Percentiles rank a stretch among this genome's conserved stretches.
Conservation (phyloP, 768 basidiomycete genomes). For the Lactarius vividus region DNA sequence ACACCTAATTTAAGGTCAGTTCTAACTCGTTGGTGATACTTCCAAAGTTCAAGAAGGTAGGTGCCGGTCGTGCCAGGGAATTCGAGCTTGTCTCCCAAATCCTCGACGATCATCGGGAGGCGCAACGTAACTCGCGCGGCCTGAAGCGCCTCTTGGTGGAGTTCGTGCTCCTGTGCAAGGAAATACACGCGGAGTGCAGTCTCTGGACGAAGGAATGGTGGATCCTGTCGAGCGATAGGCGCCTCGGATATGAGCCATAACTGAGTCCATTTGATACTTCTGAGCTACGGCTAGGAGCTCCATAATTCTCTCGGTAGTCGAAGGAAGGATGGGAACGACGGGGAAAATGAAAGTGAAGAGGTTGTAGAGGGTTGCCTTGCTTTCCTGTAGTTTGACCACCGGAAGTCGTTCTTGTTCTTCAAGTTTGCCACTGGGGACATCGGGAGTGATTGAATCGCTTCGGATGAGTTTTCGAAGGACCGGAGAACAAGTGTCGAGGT, state of each 20-base stretch:
- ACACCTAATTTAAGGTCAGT: background rate
- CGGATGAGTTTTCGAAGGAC: background rate
- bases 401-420: background rate
- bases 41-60: slow-evolving; percentile 8
- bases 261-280: slow-evolving; percentile 6
- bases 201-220: background rate
- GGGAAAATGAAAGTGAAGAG: slow-evolving; percentile 20
- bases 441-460: background rate
- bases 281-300: slow-evolving; percentile 9
- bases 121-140: background rate
- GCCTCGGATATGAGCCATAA: background rate
- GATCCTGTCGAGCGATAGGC: background rate
- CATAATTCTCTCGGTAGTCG: background rate
- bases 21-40: slow-evolving; percentile 8
- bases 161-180: slow-evolving; percentile 9
- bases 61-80: background rate
- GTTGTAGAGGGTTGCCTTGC: background rate
- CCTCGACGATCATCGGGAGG: slow-evolving; percentile 1
- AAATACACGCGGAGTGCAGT: background rate
- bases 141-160: slow-evolving; percentile 4
- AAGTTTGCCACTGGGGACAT: background rate
- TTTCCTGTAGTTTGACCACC: slow-evolving; percentile 1
- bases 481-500: background rate
- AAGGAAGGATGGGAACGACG: background rate
- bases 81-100: slow-evolving; percentile 4